These are phyloP conservation scores for Apiospora kogelbergensis DNA, from an alignment of 2,329 filamentous ascomycete species.

Conservation along the genomic window DNA sequence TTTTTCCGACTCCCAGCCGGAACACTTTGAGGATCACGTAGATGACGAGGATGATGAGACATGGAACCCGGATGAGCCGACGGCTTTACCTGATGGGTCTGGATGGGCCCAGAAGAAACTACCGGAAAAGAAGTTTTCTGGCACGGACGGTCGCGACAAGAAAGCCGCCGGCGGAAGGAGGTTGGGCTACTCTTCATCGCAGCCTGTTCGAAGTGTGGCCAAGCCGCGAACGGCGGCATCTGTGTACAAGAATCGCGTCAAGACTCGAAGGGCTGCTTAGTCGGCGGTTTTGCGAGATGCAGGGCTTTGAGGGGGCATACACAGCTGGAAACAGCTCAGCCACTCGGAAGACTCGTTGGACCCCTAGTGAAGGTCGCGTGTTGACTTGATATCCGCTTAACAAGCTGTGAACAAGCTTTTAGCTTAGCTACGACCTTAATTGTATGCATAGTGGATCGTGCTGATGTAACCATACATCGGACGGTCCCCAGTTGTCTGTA, in stretches of 20 bases:
- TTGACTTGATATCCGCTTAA: neutral
- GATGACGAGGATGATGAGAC: constrained; percentile 38
- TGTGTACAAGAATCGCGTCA: neutral
- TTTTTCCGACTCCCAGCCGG: constrained; percentile 27
- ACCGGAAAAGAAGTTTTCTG: neutral
- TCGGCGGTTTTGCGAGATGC: neutral
- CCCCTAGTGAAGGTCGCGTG: neutral
- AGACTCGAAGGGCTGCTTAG: neutral
- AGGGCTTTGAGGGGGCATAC: neutral
- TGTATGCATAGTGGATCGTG: neutral
- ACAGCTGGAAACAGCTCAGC: neutral
- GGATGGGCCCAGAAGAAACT: constrained; percentile 26
- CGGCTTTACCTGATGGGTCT: constrained; percentile 18
- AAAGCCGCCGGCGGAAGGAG: neutral
- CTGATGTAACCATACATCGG: neutral
- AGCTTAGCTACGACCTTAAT: neutral
- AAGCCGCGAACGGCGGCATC: neutral
- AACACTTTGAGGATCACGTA: constrained; percentile 35
- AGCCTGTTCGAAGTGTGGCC: neutral
- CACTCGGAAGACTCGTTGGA: neutral
- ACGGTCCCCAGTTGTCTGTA: neutral
- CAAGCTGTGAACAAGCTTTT: neutral
- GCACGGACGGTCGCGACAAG: neutral
- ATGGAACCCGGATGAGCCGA: constrained; percentile 25
- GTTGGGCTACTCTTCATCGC: neutral